Evolutionary conservation across 2,329 filamentous ascomycete species (phyloP), one percentile per base, ranked within the genome.

Genomic region (Aspergillus quadrilineatus): DNA sequence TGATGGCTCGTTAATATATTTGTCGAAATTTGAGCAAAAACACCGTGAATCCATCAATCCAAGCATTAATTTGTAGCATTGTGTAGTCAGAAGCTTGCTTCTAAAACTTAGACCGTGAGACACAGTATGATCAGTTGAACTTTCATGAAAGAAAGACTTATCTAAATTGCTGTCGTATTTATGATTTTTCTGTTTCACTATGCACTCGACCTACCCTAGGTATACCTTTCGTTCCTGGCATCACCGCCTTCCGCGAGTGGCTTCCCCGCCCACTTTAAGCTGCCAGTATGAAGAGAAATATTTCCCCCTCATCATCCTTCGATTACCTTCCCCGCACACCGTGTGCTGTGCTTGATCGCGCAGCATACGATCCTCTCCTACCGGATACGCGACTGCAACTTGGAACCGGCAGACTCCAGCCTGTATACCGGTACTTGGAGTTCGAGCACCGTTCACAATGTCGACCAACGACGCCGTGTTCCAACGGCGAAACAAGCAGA

Each of bases 401-500:
- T 29, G 45, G 34, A 44, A 30, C 9, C 39, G 32, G 32, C 10
- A 34, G 47, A 9, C 36, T 14, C 29, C 10, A 36, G 14, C 32
- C 39, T n/a, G 41, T 42, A 45, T 34, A 45, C 22, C n/a, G 9
- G 17, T 32, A 34, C n/a, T n/a, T 36, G 2, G 17, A 39, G 37
- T 22, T 15, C 10, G 22, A 39, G 14, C 14, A 32, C n/a, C 47
- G 17, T 28, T 53, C 61, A 43, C 50, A 46, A 65, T 65, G 52
- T 65, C 73, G 47, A 63, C 64, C 55, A 71, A 70, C 62, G 72
- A 75, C 53, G 67, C 70, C 50, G 75, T 77, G 36, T 73, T 76
- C 55, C 68, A 75, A 45, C 75, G 76, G 56, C 75, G 77, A 57
- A 78, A 79, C 60, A 77, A 78, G 58, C 77, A 78, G 59, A 77